Evolutionary conservation across 78 protist species (phyloP).

Genomic region (Speleostelium caveatum): DNA sequence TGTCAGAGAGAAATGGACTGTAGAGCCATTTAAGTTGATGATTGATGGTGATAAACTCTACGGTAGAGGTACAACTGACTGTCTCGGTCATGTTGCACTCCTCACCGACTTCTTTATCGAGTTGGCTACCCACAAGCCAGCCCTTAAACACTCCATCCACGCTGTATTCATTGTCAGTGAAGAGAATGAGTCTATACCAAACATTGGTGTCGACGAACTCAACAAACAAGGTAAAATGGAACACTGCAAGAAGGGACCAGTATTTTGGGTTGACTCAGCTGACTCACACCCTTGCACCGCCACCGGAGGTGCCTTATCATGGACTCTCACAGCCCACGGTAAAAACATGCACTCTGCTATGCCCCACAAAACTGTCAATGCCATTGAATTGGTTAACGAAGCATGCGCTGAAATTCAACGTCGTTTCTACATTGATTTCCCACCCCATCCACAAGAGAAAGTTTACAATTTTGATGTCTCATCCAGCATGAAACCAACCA

Average conservation of each 20-base stretch:
- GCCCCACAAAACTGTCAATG: constrained; percentile 72
- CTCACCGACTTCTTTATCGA: constrained; percentile 54
- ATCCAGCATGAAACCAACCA: constrained; percentile 84
- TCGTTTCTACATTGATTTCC: constrained; percentile 77
- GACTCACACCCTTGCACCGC: constrained; percentile 82
- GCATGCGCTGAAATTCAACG: constrained; percentile 73
- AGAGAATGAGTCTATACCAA: constrained; percentile 77
- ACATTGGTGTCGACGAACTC: constrained; percentile 82
- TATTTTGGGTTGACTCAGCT: constrained; percentile 78
- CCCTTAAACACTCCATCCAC: constrained; percentile 28
- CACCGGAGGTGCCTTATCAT: constrained; percentile 78
- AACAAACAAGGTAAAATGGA: constrained; percentile 69
- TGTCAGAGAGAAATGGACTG: constrained; percentile 64
- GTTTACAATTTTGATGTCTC: constrained; percentile 38
- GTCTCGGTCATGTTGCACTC: constrained; percentile 85
- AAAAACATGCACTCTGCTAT: constrained; percentile 82
- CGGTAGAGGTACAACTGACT: constrained; percentile 90
- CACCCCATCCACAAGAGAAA: constrained; percentile 63
- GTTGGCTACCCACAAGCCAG: constrained; percentile 66
- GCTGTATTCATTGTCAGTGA: constrained; percentile 88
- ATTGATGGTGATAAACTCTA: constrained; percentile 79
- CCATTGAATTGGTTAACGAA: constrained; percentile 60
- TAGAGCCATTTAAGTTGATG: constrained; percentile 74
- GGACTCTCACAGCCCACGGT: constrained; percentile 83
- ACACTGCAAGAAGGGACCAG: constrained; percentile 67